Evolutionary conservation across 192 early-diverging fungal genomes (phyloP), one percentile per base, ranked within the genome.

Genomic region (Backusella morwellensis): DNA sequence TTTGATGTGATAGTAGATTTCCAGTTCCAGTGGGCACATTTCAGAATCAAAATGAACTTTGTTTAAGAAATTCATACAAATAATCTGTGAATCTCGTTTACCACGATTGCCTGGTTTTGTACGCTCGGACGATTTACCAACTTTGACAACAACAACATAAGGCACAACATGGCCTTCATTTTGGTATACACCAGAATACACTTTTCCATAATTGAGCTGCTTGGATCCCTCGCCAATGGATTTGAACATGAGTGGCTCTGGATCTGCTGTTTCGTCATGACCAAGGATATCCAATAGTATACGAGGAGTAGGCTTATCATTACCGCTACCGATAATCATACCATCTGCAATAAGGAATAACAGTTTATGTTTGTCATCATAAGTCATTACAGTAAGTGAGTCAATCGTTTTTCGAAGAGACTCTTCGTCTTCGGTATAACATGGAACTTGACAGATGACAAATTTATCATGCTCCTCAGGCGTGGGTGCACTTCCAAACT

Each of bases 21-120:
- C 93, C 69, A 94, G 80, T 78, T 95, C 94, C 52, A 94, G 80
- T 4, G 93, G 93, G 29, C 85, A 88, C 91, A 95, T 93, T 81
- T 91, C 90, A 66, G 87, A 83, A 75, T 93, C 92, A 81, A 93
- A 93, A 80, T 94, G 92, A 9, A 95, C 93, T 38, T 90, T 88
- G 84, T 87, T 88, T 68, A 95, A 83, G 85, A 93, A 95, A 68
- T 92, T 90, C 94, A 96, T 93, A 72, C 94, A 85, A 50, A 95
- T 85, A 78, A 96, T 85, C 77, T 96, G 95, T 6, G 95, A 95
- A 80, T 96, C 95, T 54, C 95, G 90, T 80, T 96, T 96, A 47
- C 95, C 95, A 75, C 94, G 82, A 83, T 96, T 96, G 56, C 95
- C 95, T 35, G 95, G 91, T 75, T 90, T 90, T 41, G 85, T 68